Evolutionary conservation across 2,329 filamentous ascomycete genomes (phyloP).

Genomic region (Colletotrichum melonis): DNA sequence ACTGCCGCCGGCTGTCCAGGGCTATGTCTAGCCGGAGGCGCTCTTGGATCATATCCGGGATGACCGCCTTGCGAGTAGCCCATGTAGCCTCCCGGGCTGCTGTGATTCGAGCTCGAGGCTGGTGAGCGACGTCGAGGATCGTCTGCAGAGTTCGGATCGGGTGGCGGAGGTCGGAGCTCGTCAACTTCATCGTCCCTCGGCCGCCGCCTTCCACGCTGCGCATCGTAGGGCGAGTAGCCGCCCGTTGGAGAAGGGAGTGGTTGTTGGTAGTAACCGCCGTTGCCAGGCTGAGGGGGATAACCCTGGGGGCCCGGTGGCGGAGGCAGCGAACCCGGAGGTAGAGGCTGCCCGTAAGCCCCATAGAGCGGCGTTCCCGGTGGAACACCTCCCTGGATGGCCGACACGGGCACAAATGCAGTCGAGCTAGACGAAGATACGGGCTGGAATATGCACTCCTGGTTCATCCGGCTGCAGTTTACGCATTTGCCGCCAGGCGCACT

Average conservation of each 20-base stretch:
- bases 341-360: conserved; percentile 68
- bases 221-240: conserved; percentile 53
- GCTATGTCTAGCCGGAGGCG: conserved; percentile 47
- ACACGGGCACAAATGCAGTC: conserved; percentile 69
- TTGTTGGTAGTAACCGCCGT: conserved; percentile 51
- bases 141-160: conserved; percentile 53
- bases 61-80: conserved; percentile 23
- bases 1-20: conserved; percentile 51
- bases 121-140: conserved; percentile 64
- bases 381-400: conserved; percentile 67
- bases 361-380: conserved; percentile 67
- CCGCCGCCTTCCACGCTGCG: conserved; percentile 48
- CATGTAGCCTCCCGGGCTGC: conserved; percentile 55
- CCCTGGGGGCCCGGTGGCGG: conserved; percentile 23
- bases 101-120: conserved; percentile 59
- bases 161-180: conserved; percentile 58
- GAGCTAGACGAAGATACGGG: conserved; percentile 67
- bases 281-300: conserved; percentile 33
- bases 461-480: conserved; percentile 70
- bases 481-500: conserved; percentile 70
- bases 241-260: conserved; percentile 58
- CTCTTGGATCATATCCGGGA: conserved; percentile 24
- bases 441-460: conserved; percentile 71
- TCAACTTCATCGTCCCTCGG: conserved; percentile 54
- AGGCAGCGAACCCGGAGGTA: conserved; percentile 45